phyloP scores from a whole-genome alignment of 345 rosid species.

The Populus ilicifolia region DNA sequence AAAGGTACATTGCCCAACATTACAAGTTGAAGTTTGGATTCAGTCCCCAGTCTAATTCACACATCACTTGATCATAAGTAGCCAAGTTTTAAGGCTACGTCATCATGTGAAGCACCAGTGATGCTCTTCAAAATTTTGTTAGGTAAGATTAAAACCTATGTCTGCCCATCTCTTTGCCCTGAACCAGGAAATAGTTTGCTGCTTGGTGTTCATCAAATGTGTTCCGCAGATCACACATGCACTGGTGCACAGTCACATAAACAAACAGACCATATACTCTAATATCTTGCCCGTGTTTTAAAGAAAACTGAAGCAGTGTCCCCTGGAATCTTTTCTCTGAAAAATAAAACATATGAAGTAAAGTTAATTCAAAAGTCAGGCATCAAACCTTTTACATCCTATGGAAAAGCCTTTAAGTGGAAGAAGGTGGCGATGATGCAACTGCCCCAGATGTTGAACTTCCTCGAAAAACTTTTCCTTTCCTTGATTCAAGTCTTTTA shows the following conservation, averaged over 20 bases:
- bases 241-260: not conserved
- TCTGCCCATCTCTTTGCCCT: not conserved
- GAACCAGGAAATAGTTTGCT: not conserved
- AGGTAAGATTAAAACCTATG: not conserved
- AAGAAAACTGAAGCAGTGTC: not conserved
- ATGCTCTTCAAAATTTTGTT: too few relatives aligned
- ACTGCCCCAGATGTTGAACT: conserved; percentile 66
- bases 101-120: too few relatives aligned
- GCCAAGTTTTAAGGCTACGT: too few relatives aligned
- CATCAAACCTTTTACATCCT: conserved; percentile 58
- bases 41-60: too few relatives aligned
- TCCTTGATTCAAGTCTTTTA: conserved; percentile 42
- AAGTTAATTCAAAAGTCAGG: not conserved
- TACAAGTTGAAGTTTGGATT: too few relatives aligned
- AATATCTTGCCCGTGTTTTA: not conserved
- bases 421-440: conserved; percentile 95
- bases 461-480: conserved; percentile 57
- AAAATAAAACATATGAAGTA: too few relatives aligned
- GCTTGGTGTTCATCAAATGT: too few relatives aligned
- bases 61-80: not conserved
- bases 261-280: not conserved
- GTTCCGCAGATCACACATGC: not conserved
- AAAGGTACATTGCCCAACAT: too few relatives aligned
- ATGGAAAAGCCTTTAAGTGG: conserved; percentile 71
- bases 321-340: not conserved